A percentile compares a stretch with the other conserved stretches of the same genome.
Evolutionary conservation across 306 rosid genomes (phyloP).

Genomic region (Glycine latifolia): DNA sequence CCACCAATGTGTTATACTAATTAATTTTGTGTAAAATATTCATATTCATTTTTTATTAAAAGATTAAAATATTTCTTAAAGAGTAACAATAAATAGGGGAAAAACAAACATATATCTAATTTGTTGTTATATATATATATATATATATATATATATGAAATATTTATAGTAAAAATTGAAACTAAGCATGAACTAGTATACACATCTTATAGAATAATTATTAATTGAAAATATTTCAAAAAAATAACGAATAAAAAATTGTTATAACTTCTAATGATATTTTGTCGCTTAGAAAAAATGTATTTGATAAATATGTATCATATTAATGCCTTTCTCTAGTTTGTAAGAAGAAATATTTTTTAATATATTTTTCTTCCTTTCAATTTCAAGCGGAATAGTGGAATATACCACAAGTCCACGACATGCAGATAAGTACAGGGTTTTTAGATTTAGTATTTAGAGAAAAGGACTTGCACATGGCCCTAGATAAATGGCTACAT

Average conservation of each 20-base stretch:
- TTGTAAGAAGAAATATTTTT: background rate
- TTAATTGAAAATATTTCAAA: background rate
- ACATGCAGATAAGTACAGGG: constrained; percentile 39
- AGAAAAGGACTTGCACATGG: constrained; percentile 45
- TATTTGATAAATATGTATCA: background rate
- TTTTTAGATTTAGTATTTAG: constrained; percentile 13
- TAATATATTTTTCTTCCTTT: background rate
- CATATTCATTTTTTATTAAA: too few relatives aligned
- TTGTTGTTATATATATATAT: too few relatives aligned
- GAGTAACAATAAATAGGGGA: too few relatives aligned
- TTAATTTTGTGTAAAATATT: too few relatives aligned
- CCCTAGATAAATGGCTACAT: background rate
- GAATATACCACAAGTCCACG: background rate
- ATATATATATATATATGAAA: too few relatives aligned
- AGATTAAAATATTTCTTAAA: too few relatives aligned
- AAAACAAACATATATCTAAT: too few relatives aligned
- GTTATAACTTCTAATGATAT: too few relatives aligned
- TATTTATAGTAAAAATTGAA: too few relatives aligned
- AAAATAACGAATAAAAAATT: background rate
- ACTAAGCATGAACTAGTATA: background rate
- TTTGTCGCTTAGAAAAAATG: background rate
- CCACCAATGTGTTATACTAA: too few relatives aligned
- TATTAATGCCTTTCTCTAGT: background rate
- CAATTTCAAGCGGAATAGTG: constrained; percentile 1
- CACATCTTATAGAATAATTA: background rate